Base-by-base conservation (phyloP, 768 basidiomycete genomes). In the Favolaschia claudopus region DNA sequence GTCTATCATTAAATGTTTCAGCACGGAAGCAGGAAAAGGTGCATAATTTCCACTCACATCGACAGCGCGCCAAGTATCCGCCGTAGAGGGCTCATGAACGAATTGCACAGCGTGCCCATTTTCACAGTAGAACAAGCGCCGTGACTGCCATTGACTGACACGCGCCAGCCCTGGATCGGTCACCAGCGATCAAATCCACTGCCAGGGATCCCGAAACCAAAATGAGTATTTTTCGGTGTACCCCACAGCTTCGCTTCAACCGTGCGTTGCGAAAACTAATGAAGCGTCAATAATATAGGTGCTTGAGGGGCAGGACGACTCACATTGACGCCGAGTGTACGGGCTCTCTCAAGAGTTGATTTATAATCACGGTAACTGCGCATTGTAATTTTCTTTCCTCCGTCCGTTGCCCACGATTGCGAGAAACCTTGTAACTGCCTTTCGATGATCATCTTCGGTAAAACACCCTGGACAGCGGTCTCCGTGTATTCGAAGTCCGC, bases 401-500 rank as follows among this genome's bases (percentile, higher is more conserved):
- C 13, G 14, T 28, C 20, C 9, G 10, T 14, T n/a, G n/a, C n/a
- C 44, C 44, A 46, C 24, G 24, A 8, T 10, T 28, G 24, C 10
- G 13, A 27, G 8, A 46, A 27, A 7, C 44, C 44, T 7, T 28
- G 15, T 10, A 46, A 20, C 44, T 46, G 44, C 9, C 9, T 20
- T 14, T 22, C 10, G 44, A 46, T 46, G 13, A 31, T 20, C 15
- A 7, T 28, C 20, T 31, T 28, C 28, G 44, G 31, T 7, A 46
- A 14, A 9, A 28, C 25, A 46, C 28, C 44, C 9, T 20, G 24
- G 15, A 46, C 44, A 17, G 44, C 44, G 13, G 44, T 46, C 28
- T 46, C 44, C 20, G 44, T 46, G 44, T 46, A 46, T 28, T 46
- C 44, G 44, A 46, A 46, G 20, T 46, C 44, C 13, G 13, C 44